These are phyloP conservation scores for Penicillium occitanis DNA, from an alignment of 2,329 filamentous ascomycete genomes.

Conservation along the genomic window DNA sequence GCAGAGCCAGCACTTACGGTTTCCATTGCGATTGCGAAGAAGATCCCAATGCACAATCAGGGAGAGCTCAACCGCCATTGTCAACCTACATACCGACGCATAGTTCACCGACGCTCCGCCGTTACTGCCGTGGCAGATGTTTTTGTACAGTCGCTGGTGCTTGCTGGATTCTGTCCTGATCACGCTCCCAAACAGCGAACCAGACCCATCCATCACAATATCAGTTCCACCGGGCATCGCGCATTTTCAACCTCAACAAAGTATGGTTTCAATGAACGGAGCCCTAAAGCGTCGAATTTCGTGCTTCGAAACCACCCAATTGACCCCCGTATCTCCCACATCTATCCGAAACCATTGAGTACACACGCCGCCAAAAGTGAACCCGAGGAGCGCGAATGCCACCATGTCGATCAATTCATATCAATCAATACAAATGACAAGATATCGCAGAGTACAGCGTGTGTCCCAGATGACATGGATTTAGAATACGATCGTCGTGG, in stretches of 20 bases:
- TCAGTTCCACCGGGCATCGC: background rate
- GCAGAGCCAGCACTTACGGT: conserved; percentile 50
- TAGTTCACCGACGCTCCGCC: conserved; percentile 27
- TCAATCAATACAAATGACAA: background rate
- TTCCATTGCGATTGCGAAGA: conserved; percentile 22
- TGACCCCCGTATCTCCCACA: background rate
- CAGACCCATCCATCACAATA: background rate
- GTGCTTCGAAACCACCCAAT: background rate
- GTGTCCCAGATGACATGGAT: background rate
- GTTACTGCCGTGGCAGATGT: conserved; percentile 49
- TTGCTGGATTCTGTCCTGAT: conserved; percentile 52
- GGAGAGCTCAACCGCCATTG: background rate
- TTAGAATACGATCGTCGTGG: background rate
- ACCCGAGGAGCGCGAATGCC: background rate
- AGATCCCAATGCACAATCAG: conserved; percentile 10
- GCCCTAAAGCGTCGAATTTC: background rate
- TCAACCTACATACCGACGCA: background rate
- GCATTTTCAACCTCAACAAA: background rate
- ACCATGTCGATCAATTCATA: background rate
- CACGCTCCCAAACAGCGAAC: conserved; percentile 41
- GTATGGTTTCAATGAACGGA: background rate
- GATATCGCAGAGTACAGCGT: background rate
- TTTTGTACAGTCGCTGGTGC: conserved; percentile 55
- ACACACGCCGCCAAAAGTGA: conserved; percentile 6
- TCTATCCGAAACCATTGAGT: conserved; percentile 15